A percentile compares a stretch with the other conserved stretches of the same genome.
phyloP scores from a whole-genome alignment of 1,284 basidiomycete species.

The Marasmius sp. region DNA sequence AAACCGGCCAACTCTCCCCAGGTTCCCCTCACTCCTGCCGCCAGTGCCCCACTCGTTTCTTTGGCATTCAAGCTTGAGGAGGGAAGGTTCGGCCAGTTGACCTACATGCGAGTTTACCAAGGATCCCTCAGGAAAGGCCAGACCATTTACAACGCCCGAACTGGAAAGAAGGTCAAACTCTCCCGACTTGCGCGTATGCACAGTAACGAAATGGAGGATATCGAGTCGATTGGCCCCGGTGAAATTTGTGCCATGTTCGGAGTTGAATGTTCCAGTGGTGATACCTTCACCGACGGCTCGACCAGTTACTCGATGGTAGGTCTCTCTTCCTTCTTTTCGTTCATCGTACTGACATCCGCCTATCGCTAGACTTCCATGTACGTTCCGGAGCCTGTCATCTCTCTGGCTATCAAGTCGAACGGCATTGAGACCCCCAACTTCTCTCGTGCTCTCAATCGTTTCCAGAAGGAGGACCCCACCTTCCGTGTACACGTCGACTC shows the following conservation, averaged over 20 bases:
- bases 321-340: background rate
- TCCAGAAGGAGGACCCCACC: slow-evolving; percentile 99
- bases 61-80: slow-evolving; percentile 99
- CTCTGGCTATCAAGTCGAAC: slow-evolving; percentile 89
- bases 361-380: slow-evolving; percentile 90
- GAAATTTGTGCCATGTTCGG: slow-evolving; percentile 99
- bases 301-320: slow-evolving; percentile 87
- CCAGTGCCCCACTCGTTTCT: slow-evolving; percentile 87
- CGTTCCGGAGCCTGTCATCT: slow-evolving; percentile 98
- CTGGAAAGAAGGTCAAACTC: slow-evolving; percentile 98
- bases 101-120: slow-evolving; percentile 99
- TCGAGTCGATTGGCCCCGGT: slow-evolving; percentile 93
- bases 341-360: background rate
- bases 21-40: slow-evolving; percentile 78
- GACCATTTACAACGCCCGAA: slow-evolving; percentile 90
- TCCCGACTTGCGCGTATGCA: slow-evolving; percentile 98
- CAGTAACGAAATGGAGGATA: slow-evolving; percentile 99
- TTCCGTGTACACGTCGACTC: slow-evolving; percentile 96
- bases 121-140: slow-evolving; percentile 86
- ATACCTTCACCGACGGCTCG: slow-evolving; percentile 95
- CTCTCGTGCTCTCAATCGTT: slow-evolving; percentile 94
- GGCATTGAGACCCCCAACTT: slow-evolving; percentile 95
- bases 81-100: slow-evolving; percentile 95
- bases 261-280: slow-evolving; percentile 97
- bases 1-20: slow-evolving; percentile 66